Percentiles rank a stretch among this genome's conserved stretches.
Evolutionary conservation across 345 rosid species (phyloP).

Genomic region (Excoecaria agallocha): DNA sequence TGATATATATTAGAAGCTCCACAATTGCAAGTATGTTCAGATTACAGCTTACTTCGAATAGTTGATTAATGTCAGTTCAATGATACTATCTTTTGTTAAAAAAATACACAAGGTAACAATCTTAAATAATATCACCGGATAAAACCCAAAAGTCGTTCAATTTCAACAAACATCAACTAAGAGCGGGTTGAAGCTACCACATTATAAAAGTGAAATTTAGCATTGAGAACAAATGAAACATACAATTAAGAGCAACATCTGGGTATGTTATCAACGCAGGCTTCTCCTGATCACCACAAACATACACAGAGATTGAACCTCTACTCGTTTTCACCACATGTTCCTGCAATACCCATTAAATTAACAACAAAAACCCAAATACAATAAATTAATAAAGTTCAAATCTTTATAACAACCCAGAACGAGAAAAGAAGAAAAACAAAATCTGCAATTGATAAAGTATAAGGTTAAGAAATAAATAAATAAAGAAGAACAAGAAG

Average conservation of each 20-base stretch:
- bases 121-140: neutral
- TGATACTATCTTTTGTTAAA: neutral
- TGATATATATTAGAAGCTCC: no score
- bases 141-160: neutral
- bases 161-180: neutral
- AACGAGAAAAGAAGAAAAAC: neutral
- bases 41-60: neutral
- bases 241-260: slow-evolving; percentile 87
- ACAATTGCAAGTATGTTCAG: no score
- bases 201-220: neutral
- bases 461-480: neutral
- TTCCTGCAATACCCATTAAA: slow-evolving; percentile 43
- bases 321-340: slow-evolving; percentile 69
- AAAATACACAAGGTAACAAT: neutral
- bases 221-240: neutral
- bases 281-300: slow-evolving; percentile 75
- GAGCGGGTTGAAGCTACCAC: neutral
- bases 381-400: neutral
- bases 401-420: neutral
- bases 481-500: neutral
- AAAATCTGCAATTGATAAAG: neutral
- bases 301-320: slow-evolving; percentile 67
- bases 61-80: neutral
- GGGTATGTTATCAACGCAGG: slow-evolving; percentile 85
- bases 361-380: neutral